Evolutionary conservation across 139 green algal species (phyloP), one percentile per base, ranked within the genome.

Genomic region (Picochlorum sp.): DNA sequence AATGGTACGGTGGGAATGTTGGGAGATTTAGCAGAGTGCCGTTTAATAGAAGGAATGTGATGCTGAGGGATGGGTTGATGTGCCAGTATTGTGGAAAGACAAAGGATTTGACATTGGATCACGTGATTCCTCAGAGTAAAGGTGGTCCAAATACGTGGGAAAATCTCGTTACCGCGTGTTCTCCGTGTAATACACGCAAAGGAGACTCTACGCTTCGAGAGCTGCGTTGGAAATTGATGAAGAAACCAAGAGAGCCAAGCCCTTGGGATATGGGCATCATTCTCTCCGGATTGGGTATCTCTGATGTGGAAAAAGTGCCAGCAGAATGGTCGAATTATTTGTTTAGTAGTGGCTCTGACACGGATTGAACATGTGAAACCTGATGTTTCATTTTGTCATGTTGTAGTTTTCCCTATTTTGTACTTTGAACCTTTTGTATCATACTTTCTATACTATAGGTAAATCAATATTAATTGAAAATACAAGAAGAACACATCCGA

Each of bases 111-210:
- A 88, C 80, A n/a, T 47, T 88, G 4, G 81, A 88, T 56, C 81
- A 88, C 58, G 74, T 66, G 15, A 55, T 45, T 8, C 63, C 49
- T 28, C 23, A 41, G 15, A 66, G 60, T 24, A 66, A 68, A 44
- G 72, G 72, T 37, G 81, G 81, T n/a, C 38, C 51, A 54, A 81
- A 72, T 62, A 67, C 41, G 1, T 87, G 80, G 80, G 73, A 74
- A 10, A 82, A 82, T 65, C 51, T 83, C 4, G 78, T 86, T 26
- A 79, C 81, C 10, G 77, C 73, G n/a, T 88, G 81, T 69, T 56
- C 37, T 18, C 34, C 21, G 14, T 88, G 81, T 71, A 88, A 88
- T 66, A 20, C 51, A 44, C 63, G 62, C 10, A 88, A 88, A 69
- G 81, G 77, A 28, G 58, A 66, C 66, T 79, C 77, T 45, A 77